Evolutionary conservation across 306 rosid species (phyloP).

Genomic region (Dalbergia cochinchinensis): DNA sequence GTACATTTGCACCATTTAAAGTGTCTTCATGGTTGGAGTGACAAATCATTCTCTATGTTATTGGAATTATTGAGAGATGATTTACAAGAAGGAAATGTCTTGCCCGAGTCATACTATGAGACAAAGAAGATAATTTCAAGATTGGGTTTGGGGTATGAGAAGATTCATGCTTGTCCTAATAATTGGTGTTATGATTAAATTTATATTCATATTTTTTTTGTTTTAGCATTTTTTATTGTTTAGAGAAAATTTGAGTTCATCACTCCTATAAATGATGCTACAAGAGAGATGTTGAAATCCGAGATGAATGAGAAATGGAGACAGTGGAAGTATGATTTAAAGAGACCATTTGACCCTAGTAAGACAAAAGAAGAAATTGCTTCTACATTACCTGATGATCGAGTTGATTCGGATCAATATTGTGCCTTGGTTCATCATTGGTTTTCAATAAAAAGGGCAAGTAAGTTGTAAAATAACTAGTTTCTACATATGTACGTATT

Average conservation of each 20-base stretch:
- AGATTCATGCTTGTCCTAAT: constrained; percentile 2
- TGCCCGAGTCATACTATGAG: background rate
- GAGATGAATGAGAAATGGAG: background rate
- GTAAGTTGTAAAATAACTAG: too few species aligned
- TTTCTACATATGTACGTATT: too few species aligned
- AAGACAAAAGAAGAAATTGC: too few species aligned
- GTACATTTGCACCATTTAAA: background rate
- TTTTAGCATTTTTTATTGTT: background rate
- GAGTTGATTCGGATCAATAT: background rate
- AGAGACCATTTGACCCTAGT: background rate
- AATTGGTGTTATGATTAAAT: too few species aligned
- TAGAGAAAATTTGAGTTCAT: background rate
- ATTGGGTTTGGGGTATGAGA: background rate
- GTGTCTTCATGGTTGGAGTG: background rate
- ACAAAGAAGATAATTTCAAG: background rate
- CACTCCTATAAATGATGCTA: background rate
- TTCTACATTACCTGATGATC: too few species aligned
- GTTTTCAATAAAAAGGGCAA: too few species aligned
- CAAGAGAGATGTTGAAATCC: background rate
- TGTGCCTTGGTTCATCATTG: background rate
- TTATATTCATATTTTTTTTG: background rate
- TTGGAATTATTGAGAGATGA: background rate
- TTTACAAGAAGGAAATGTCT: background rate
- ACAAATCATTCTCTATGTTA: constrained; percentile 9
- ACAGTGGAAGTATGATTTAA: background rate